Evolutionary conservation across 345 rosid species (phyloP).

Genomic region (Boechera stricta): DNA sequence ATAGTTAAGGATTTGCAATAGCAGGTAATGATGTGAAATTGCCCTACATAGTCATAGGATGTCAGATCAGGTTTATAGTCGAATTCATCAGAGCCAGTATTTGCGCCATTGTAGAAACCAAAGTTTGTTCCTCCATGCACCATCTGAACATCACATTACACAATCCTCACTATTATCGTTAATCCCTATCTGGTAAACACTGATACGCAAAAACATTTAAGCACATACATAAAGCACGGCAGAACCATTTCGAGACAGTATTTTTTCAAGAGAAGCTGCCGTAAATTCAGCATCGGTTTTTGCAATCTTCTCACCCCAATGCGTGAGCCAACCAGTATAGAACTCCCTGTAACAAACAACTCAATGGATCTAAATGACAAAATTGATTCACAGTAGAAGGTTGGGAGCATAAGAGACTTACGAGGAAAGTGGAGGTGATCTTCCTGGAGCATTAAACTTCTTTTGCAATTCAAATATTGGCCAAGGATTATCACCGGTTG

Average conservation of each 20-base stretch:
- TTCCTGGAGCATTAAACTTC: slow-evolving; percentile 90
- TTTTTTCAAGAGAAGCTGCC: slow-evolving; percentile 73
- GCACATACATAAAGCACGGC: slow-evolving; percentile 90
- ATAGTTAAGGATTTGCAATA: slow-evolving; percentile 21
- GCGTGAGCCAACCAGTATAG: slow-evolving; percentile 98
- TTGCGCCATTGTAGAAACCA: slow-evolving; percentile 96
- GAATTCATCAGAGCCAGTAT: slow-evolving; percentile 64
- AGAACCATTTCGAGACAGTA: slow-evolving; percentile 79
- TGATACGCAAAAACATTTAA: slow-evolving; percentile 7
- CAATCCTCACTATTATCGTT: not conserved
- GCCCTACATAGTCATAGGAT: slow-evolving; percentile 88
- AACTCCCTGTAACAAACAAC: slow-evolving; percentile 70
- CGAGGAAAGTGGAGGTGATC: slow-evolving; percentile 94
- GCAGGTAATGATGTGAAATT: slow-evolving; percentile 14
- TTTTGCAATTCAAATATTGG: slow-evolving; percentile 84
- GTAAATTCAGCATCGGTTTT: slow-evolving; percentile 68
- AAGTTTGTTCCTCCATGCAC: slow-evolving; percentile 99
- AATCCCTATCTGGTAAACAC: slow-evolving; percentile 10
- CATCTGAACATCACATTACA: slow-evolving; percentile 63
- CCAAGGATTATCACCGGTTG: slow-evolving; percentile 83
- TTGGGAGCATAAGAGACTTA: slow-evolving; percentile 44
- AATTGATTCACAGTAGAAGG: not conserved
- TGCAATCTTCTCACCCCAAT: slow-evolving; percentile 89
- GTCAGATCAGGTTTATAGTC: slow-evolving; percentile 94
- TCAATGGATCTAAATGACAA: not conserved